Percentiles rank a stretch among this genome's conserved stretches.
Evolutionary conservation across 768 basidiomycete genomes (phyloP).

Genomic region (Amanita rubescens): DNA sequence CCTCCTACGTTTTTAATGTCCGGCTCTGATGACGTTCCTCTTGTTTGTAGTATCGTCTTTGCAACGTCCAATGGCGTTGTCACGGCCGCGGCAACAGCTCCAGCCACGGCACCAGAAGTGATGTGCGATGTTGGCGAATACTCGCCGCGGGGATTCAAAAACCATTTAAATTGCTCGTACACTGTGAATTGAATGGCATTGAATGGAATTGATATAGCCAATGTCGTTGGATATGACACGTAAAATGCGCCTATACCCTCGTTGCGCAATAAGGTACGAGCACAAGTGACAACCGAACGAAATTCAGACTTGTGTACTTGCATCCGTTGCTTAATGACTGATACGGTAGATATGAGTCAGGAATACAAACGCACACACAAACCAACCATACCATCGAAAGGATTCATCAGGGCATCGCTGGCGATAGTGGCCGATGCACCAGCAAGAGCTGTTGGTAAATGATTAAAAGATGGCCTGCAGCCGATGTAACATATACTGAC

Average conservation of each 20-base stretch:
- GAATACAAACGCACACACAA: not conserved
- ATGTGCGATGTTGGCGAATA: conserved; percentile 96
- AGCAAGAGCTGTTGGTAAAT: conserved; percentile 57
- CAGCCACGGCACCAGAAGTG: conserved; percentile 85
- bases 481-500: conserved; percentile 39
- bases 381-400: conserved; percentile 81
- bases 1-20: conserved; percentile 81
- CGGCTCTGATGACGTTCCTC: conserved; percentile 79
- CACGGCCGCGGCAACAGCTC: conserved; percentile 89
- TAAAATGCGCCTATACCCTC: conserved; percentile 94
- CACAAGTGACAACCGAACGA: conserved; percentile 81
- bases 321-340: conserved; percentile 99
- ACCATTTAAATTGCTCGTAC: conserved; percentile 86
- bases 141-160: conserved; percentile 76
- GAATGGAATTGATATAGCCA: conserved; percentile 95
- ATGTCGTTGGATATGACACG: conserved; percentile 96
- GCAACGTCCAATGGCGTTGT: conserved; percentile 97
- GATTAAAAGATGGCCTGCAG: not conserved
- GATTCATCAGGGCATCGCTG: conserved; percentile 98
- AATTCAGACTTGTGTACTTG: conserved; percentile 93
- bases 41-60: conserved; percentile 94
- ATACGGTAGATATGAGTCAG: conserved; percentile 11
- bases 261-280: conserved; percentile 70
- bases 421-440: conserved; percentile 94
- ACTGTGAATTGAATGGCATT: conserved; percentile 97